These are phyloP conservation scores for Phytophthora tubulina DNA, from an alignment of 352 stramenopile genomes.

Conservation along the genomic window DNA sequence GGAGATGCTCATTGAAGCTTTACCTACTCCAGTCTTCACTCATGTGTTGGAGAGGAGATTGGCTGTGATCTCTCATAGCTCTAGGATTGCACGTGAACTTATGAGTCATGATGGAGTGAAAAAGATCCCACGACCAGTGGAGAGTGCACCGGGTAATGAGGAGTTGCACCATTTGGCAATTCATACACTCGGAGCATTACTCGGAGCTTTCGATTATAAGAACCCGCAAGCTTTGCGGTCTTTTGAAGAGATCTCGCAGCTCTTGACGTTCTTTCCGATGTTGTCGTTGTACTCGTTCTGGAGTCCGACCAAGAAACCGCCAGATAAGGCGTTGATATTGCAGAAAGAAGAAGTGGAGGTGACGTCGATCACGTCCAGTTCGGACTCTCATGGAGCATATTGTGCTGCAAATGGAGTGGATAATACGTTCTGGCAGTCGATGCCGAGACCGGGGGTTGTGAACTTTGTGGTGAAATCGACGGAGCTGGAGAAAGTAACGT, in stretches of 20 bases:
- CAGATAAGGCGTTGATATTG: slow-evolving; percentile 65
- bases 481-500: slow-evolving; percentile 60
- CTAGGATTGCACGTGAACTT: slow-evolving; percentile 62
- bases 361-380: slow-evolving; percentile 63
- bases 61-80: slow-evolving; percentile 86
- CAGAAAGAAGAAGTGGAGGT: slow-evolving; percentile 57
- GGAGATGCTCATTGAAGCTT: slow-evolving; percentile 79
- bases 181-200: slow-evolving; percentile 75
- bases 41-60: slow-evolving; percentile 80
- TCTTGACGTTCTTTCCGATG: slow-evolving; percentile 78
- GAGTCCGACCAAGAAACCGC: slow-evolving; percentile 74
- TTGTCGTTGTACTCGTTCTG: slow-evolving; percentile 89
- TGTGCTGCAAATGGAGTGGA: slow-evolving; percentile 67
- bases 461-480: slow-evolving; percentile 57
- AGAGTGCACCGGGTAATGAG: slow-evolving; percentile 51
- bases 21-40: slow-evolving; percentile 84
- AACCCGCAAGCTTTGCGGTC: slow-evolving; percentile 56
- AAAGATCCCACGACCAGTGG: slow-evolving; percentile 49
- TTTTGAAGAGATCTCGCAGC: slow-evolving; percentile 82
- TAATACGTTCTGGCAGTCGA: slow-evolving; percentile 82
- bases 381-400: slow-evolving; percentile 52
- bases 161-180: slow-evolving; percentile 89
- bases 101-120: slow-evolving; percentile 62
- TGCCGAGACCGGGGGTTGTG: slow-evolving; percentile 57
- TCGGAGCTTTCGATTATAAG: slow-evolving; percentile 78